Evolutionary conservation across 2,329 filamentous ascomycete genomes (phyloP).

Genomic region (Pseudogymnoascus destructans): DNA sequence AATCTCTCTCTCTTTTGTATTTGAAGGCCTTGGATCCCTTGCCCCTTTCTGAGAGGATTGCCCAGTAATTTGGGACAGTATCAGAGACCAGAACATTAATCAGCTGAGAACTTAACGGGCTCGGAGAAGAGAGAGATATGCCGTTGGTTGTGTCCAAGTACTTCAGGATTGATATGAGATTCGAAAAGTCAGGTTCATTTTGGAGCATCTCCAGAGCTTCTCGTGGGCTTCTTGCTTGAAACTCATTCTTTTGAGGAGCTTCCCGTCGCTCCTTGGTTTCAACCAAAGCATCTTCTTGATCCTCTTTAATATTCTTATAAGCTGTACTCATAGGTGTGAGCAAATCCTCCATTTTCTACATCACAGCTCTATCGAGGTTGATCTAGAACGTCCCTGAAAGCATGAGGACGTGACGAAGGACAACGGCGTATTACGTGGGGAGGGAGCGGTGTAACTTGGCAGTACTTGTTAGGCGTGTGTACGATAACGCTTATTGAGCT

Average conservation of each 20-base stretch:
- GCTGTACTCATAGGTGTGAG: constrained; percentile 35
- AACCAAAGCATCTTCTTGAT: constrained; percentile 15
- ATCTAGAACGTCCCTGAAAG: background rate
- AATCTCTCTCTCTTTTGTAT: constrained; percentile 27
- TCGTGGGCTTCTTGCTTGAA: constrained; percentile 21
- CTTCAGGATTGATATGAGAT: constrained; percentile 38
- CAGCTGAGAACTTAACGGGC: constrained; percentile 59
- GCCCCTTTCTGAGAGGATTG: constrained; percentile 36
- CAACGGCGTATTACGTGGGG: background rate
- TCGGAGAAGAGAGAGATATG: constrained; percentile 49
- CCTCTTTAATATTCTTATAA: constrained; percentile 18
- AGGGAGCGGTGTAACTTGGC: background rate
- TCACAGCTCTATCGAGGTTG: constrained; percentile 8
- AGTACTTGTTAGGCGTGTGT: background rate
- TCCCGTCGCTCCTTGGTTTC: constrained; percentile 11
- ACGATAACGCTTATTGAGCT: constrained; percentile 4
- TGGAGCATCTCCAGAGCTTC: constrained; percentile 48
- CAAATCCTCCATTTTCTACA: constrained; percentile 34
- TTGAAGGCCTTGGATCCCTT: constrained; percentile 17
- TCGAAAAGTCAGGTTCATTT: constrained; percentile 47
- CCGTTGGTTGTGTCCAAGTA: constrained; percentile 32
- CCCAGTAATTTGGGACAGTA: constrained; percentile 76
- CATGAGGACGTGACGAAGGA: background rate
- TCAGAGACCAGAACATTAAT: constrained; percentile 60
- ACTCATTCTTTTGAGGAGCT: background rate